These are phyloP conservation scores for Lactuca sativa DNA, from an alignment of 129 eudicot species.

Conservation along the genomic window DNA sequence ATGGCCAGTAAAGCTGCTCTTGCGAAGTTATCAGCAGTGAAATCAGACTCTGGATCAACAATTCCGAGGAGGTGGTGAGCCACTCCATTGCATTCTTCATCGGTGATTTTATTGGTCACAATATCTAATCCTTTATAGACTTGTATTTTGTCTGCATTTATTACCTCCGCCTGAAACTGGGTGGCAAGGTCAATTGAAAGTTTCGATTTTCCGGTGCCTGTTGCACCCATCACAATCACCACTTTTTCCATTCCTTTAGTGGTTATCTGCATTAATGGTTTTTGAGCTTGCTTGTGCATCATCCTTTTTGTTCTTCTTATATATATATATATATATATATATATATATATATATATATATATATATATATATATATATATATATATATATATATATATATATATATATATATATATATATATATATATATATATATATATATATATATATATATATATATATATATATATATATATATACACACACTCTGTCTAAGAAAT, in stretches of 20 bases:
- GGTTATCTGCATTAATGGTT: slow-evolving; percentile 38
- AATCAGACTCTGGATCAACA: slow-evolving; percentile 56
- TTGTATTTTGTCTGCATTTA: slow-evolving; percentile 87
- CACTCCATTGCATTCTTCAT: slow-evolving; percentile 55
- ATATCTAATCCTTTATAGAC: slow-evolving; percentile 66
- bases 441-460: no score
- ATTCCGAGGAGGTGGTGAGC: slow-evolving; percentile 82
- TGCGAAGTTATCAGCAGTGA: slow-evolving; percentile 50
- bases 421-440: no score
- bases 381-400: no score
- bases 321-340: not conserved
- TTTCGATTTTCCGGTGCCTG: slow-evolving; percentile 89
- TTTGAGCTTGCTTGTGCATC: slow-evolving; percentile 39
- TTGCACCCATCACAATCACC: slow-evolving; percentile 80
- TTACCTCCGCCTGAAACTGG: slow-evolving; percentile 56
- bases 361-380: no score
- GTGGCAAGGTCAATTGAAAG: slow-evolving; percentile 75
- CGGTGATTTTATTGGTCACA: slow-evolving; percentile 68
- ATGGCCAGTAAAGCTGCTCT: slow-evolving; percentile 49
- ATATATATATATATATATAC: no score
- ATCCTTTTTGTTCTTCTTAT: slow-evolving; percentile 32
- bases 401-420: not conserved
- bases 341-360: no score
- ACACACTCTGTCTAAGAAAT: not conserved
- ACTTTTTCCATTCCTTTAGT: slow-evolving; percentile 50